Percentiles rank a stretch among this genome's conserved stretches.
Evolutionary conservation across 352 stramenopile species (phyloP).

Genomic region (Pythium periplocum): DNA sequence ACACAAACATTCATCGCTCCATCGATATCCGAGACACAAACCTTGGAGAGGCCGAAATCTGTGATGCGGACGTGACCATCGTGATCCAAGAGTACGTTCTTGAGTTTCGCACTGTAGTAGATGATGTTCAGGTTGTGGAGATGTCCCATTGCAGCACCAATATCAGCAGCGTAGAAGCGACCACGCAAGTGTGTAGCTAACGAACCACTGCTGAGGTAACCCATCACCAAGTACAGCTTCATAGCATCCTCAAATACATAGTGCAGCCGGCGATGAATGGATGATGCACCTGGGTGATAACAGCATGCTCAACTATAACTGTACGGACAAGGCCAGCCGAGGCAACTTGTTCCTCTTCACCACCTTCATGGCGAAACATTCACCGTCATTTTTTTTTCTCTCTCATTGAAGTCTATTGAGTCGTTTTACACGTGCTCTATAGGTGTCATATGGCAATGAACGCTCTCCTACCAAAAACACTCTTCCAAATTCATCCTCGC

Average conservation of each 20-base stretch:
- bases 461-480: slow-evolving; percentile 97
- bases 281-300: slow-evolving; percentile 89
- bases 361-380: slow-evolving; percentile 99
- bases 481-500: slow-evolving; percentile 96
- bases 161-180: slow-evolving; percentile 94
- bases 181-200: slow-evolving; percentile 87
- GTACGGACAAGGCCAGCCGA: slow-evolving; percentile 90
- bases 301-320: slow-evolving; percentile 90
- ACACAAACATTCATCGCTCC: slow-evolving; percentile 91
- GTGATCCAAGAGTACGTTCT: slow-evolving; percentile 94
- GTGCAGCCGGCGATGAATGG: slow-evolving; percentile 92
- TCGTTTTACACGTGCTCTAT: too few relatives aligned
- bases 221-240: slow-evolving; percentile 92
- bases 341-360: slow-evolving; percentile 91
- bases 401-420: too few relatives aligned
- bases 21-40: slow-evolving; percentile 82
- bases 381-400: slow-evolving; percentile 63
- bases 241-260: slow-evolving; percentile 93
- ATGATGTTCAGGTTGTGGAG: slow-evolving; percentile 94
- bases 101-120: slow-evolving; percentile 94
- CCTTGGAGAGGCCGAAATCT: slow-evolving; percentile 92
- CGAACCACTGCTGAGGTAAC: slow-evolving; percentile 89
- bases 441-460: slow-evolving; percentile 43
- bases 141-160: slow-evolving; percentile 87
- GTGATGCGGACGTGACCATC: slow-evolving; percentile 93